phyloP scores from a whole-genome alignment of 2,329 filamentous ascomycete species.

The Pyrenophora graminea region DNA sequence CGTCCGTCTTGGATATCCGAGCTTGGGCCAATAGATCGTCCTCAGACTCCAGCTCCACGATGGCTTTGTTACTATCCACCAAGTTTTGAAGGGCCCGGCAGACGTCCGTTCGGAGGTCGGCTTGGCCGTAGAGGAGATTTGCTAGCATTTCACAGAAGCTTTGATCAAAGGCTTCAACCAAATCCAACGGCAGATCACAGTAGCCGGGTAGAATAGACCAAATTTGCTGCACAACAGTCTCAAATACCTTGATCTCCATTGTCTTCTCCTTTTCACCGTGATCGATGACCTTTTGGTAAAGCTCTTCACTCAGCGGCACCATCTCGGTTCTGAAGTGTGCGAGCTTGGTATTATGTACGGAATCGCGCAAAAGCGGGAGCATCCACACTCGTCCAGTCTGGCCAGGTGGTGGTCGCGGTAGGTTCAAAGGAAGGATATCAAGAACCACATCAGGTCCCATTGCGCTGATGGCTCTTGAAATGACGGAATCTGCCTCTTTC shows the following conservation, averaged over 20 bases:
- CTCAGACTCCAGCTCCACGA: slow-evolving; percentile 69
- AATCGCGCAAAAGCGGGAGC: slow-evolving; percentile 86
- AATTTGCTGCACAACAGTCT: slow-evolving; percentile 92
- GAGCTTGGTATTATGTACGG: slow-evolving; percentile 84
- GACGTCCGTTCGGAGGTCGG: slow-evolving; percentile 82
- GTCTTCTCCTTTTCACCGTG: slow-evolving; percentile 84
- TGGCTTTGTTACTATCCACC: slow-evolving; percentile 87
- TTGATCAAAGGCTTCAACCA: slow-evolving; percentile 75
- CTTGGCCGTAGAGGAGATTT: slow-evolving; percentile 90
- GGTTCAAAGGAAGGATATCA: slow-evolving; percentile 80
- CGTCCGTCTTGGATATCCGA: slow-evolving; percentile 73
- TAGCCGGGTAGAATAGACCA: slow-evolving; percentile 95
- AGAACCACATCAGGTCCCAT: slow-evolving; percentile 89
- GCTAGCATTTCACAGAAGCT: slow-evolving; percentile 86
- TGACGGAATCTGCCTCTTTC: slow-evolving; percentile 89
- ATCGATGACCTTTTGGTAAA: slow-evolving; percentile 87
- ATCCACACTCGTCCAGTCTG: slow-evolving; percentile 92
- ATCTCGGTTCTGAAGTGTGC: slow-evolving; percentile 84
- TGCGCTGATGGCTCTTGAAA: slow-evolving; percentile 83
- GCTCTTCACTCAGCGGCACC: slow-evolving; percentile 82
- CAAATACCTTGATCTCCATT: slow-evolving; percentile 96
- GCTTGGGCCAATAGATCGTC: slow-evolving; percentile 77
- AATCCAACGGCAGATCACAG: slow-evolving; percentile 86
- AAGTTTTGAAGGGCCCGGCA: slow-evolving; percentile 84
- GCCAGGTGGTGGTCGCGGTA: slow-evolving; percentile 74